These are phyloP conservation scores for Chlorella sp. DNA, from an alignment of 139 green algal species.

Conservation along the genomic window DNA sequence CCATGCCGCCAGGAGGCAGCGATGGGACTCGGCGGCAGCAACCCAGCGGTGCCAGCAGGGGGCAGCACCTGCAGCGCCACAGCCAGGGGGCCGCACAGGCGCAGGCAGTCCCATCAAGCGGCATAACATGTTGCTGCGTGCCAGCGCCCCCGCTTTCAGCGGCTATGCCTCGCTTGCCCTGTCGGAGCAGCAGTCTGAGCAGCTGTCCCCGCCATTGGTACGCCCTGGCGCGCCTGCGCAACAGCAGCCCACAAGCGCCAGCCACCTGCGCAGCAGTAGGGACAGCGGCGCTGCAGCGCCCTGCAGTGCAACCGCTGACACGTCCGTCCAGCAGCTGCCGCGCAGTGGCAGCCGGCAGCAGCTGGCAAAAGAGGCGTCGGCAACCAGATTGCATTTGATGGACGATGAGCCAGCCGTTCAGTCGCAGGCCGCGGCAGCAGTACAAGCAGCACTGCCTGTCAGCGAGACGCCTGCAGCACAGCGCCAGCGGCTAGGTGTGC, in stretches of 20 bases:
- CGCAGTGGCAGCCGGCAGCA: background rate
- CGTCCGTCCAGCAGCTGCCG: background rate
- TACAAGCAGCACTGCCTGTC: background rate
- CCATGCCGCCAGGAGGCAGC: background rate
- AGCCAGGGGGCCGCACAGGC: background rate
- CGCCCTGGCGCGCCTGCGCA: background rate
- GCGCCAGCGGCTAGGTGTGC: background rate
- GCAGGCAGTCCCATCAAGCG: conserved; percentile 11
- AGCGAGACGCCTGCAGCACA: background rate
- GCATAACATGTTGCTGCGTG: conserved; percentile 1
- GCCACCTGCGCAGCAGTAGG: conserved; percentile 9
- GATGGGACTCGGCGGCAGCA: conserved; percentile 1
- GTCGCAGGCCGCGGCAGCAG: background rate
- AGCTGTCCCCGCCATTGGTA: background rate
- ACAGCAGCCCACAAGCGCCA: background rate
- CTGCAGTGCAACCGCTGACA: background rate
- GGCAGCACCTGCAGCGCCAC: background rate
- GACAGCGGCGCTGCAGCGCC: background rate
- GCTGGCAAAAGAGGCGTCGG: background rate
- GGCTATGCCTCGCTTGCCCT: conserved; percentile 25
- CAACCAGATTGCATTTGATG: background rate
- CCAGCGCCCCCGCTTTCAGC: conserved; percentile 34
- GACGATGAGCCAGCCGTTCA: background rate
- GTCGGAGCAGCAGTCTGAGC: conserved; percentile 27
- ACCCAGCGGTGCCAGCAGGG: background rate